phyloP scores from a whole-genome alignment of 768 basidiomycete genomes.

The Trametes villosa region DNA sequence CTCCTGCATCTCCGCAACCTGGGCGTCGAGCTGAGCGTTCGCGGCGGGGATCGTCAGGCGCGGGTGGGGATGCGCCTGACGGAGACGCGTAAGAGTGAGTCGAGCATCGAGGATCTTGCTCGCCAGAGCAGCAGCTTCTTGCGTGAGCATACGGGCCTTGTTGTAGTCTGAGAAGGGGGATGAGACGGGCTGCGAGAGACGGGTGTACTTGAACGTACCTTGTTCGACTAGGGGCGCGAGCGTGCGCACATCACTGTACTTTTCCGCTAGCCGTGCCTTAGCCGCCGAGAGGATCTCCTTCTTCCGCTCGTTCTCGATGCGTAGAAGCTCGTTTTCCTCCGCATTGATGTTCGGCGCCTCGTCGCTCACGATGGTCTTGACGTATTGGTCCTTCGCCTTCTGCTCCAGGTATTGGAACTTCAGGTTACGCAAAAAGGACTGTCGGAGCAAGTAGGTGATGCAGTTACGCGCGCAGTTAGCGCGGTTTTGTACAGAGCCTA shows the following conservation, averaged over 20 bases:
- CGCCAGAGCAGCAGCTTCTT: conserved; percentile 61
- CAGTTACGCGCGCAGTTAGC: no score
- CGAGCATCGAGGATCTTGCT: conserved; percentile 85
- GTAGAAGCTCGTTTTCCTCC: conserved; percentile 75
- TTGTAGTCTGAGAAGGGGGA: conserved; percentile 60
- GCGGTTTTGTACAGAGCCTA: background rate
- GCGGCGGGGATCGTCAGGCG: conserved; percentile 79
- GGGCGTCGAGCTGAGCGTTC: conserved; percentile 70
- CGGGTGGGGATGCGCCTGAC: conserved; percentile 79
- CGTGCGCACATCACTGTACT: conserved; percentile 62
- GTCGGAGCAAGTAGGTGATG: no score
- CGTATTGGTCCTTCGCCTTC: conserved; percentile 88
- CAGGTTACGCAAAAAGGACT: conserved; percentile 78
- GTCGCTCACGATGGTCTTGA: conserved; percentile 84
- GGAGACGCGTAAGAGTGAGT: conserved; percentile 76
- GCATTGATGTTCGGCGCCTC: conserved; percentile 81
- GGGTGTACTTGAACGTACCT: conserved; percentile 43
- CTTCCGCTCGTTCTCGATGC: conserved; percentile 64
- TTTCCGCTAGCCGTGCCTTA: conserved; percentile 65
- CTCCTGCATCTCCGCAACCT: conserved; percentile 81
- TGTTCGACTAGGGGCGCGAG: conserved; percentile 72
- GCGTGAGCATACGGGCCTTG: conserved; percentile 54
- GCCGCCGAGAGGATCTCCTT: conserved; percentile 68
- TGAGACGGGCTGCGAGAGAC: background rate
- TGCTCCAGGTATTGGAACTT: conserved; percentile 92